phyloP scores from a whole-genome alignment of 2,329 filamentous ascomycete genomes.

The Phyllosticta ampelicida region DNA sequence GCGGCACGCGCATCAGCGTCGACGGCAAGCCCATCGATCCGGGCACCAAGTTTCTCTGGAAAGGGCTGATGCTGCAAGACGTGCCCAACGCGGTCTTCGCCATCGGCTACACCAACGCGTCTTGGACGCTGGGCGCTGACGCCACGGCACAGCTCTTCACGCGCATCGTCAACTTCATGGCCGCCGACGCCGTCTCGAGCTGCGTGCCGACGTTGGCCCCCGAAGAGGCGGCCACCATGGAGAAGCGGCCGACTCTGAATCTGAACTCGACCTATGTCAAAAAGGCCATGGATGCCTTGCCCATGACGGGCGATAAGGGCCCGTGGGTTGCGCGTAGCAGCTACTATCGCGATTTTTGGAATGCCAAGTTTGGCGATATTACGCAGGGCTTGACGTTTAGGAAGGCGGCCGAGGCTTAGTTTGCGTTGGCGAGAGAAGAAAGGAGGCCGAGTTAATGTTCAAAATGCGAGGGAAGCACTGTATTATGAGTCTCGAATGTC shows the following conservation, averaged over 20 bases:
- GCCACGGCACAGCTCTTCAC: constrained; percentile 39
- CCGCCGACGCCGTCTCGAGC: neutral
- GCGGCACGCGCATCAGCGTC: constrained; percentile 40
- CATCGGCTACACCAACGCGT: constrained; percentile 49
- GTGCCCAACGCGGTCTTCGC: constrained; percentile 50
- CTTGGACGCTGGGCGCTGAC: constrained; percentile 54
- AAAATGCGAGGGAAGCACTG: too few relatives aligned
- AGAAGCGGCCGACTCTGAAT: constrained; percentile 27
- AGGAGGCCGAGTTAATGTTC: too few relatives aligned
- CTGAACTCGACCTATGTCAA: constrained; percentile 44
- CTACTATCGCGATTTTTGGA: constrained; percentile 35
- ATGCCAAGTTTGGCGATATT: constrained; percentile 32
- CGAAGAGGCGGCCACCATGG: neutral
- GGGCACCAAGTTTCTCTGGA: constrained; percentile 47
- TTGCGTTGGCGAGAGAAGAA: neutral
- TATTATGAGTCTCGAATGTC: too few relatives aligned
- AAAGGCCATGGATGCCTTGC: constrained; percentile 31
- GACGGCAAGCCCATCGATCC: constrained; percentile 39
- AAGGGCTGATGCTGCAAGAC: constrained; percentile 49
- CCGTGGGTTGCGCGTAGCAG: constrained; percentile 35
- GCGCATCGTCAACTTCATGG: constrained; percentile 43
- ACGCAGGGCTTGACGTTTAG: constrained; percentile 29
- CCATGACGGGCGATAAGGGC: constrained; percentile 36
- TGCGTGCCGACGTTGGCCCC: constrained; percentile 1
- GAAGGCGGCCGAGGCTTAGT: neutral